A percentile compares a stretch with the other conserved stretches of the same genome.
Conservation (phyloP, 2,329 filamentous ascomycete species). For the Kalmusia sp. region DNA sequence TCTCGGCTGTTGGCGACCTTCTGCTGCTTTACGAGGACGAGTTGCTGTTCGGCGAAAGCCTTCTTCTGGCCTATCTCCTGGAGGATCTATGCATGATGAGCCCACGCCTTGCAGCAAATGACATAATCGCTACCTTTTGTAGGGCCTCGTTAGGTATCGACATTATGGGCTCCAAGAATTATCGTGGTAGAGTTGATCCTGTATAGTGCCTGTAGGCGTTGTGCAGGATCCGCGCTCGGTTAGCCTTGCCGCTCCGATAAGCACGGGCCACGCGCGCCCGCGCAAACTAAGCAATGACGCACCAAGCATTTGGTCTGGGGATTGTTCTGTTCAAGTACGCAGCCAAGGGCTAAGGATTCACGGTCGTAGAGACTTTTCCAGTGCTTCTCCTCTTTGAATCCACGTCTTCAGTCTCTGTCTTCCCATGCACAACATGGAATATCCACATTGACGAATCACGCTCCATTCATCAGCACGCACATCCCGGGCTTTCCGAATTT, state of each 20-base stretch:
- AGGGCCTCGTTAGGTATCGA: slow-evolving; percentile 93
- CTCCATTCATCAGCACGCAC: background rate
- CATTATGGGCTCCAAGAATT: slow-evolving; percentile 63
- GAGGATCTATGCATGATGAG: slow-evolving; percentile 67
- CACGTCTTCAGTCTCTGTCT: too few species aligned
- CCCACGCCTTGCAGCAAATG: background rate
- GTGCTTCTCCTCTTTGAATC: too few species aligned
- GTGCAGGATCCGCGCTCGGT: slow-evolving; percentile 12
- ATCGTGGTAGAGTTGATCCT: slow-evolving; percentile 9
- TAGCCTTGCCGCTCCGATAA: slow-evolving; percentile 6
- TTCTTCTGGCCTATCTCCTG: slow-evolving; percentile 95
- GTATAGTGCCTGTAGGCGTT: background rate
- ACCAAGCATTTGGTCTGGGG: slow-evolving; percentile 3
- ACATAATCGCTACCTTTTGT: slow-evolving; percentile 73
- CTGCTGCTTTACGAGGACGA: slow-evolving; percentile 83
- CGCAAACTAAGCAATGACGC: slow-evolving; percentile 12
- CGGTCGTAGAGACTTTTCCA: too few species aligned
- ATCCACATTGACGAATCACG: background rate
- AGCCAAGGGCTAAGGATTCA: background rate
- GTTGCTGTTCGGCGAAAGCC: slow-evolving; percentile 87
- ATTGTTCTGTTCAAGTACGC: background rate
- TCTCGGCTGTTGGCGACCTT: slow-evolving; percentile 87
- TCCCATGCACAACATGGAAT: too few species aligned
- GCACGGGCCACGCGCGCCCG: slow-evolving; percentile 1
- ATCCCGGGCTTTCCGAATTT: slow-evolving; percentile 4